Evolutionary conservation across 768 basidiomycete genomes (phyloP).

Genomic region (Leccinellum luteum): DNA sequence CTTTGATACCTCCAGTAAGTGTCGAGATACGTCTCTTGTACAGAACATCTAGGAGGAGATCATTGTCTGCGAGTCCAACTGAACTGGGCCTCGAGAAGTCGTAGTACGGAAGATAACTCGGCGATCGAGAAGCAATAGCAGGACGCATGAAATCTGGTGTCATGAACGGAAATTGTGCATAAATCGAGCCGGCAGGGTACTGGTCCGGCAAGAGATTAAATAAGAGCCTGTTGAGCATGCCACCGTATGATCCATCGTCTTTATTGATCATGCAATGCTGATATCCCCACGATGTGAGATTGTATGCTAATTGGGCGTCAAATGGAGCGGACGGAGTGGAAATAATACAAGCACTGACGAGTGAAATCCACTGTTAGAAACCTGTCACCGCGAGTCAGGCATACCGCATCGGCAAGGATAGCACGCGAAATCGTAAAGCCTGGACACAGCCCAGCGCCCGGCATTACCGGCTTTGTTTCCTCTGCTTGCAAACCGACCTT

Average conservation of each 20-base stretch:
- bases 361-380: slow-evolving; percentile 78
- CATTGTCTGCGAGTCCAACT: background rate
- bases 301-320: slow-evolving; percentile 48
- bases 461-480: slow-evolving; percentile 57
- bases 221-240: slow-evolving; percentile 69
- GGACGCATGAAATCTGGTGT: slow-evolving; percentile 43
- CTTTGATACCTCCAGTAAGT: slow-evolving; percentile 12
- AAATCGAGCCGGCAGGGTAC: slow-evolving; percentile 61
- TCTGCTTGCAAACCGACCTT: slow-evolving; percentile 72
- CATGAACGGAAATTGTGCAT: slow-evolving; percentile 82
- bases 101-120: slow-evolving; percentile 44
- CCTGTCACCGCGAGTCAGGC: slow-evolving; percentile 72
- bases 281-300: slow-evolving; percentile 79
- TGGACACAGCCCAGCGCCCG: slow-evolving; percentile 76
- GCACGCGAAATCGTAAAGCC: slow-evolving; percentile 82
- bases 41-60: background rate
- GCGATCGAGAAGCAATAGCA: slow-evolving; percentile 42
- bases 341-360: slow-evolving; percentile 42
- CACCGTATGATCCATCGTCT: slow-evolving; percentile 70
- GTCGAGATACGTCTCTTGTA: slow-evolving; percentile 19
- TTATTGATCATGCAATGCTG: slow-evolving; percentile 63
- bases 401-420: slow-evolving; percentile 76
- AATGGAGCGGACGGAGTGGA: background rate
- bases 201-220: slow-evolving; percentile 70
- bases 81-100: slow-evolving; percentile 50